phyloP scores from a whole-genome alignment of 192 early-diverging fungal species.

The Chytriomyces confervae region DNA sequence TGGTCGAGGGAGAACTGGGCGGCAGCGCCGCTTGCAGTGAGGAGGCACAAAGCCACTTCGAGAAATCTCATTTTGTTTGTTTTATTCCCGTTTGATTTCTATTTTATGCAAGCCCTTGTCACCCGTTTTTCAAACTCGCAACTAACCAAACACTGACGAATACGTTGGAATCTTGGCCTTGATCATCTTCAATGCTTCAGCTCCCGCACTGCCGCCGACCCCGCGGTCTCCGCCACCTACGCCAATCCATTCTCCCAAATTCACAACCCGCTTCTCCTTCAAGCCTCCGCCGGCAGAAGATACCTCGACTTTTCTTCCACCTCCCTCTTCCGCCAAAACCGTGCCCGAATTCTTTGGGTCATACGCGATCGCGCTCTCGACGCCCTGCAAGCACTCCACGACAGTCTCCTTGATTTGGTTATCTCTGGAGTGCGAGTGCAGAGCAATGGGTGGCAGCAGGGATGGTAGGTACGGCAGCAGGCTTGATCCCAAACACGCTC shows the following conservation, averaged over 20 bases:
- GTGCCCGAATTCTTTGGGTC: background rate
- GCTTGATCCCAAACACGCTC: constrained; percentile 5
- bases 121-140: background rate
- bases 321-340: background rate
- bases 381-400: constrained; percentile 27
- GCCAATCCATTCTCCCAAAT: constrained; percentile 35
- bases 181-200: constrained; percentile 33
- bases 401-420: constrained; percentile 33
- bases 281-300: constrained; percentile 10
- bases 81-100: background rate
- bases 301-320: constrained; percentile 2
- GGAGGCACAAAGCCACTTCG: background rate
- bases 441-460: constrained; percentile 42
- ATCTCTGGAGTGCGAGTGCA: constrained; percentile 31
- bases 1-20: background rate
- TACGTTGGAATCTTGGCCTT: constrained; percentile 44
- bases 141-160: constrained; percentile 33
- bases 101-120: background rate
- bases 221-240: constrained; percentile 32
- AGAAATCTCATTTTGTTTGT: too few species aligned
- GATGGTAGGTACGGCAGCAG: constrained; percentile 28
- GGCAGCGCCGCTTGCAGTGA: background rate
- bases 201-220: constrained; percentile 23
- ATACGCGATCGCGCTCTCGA: constrained; percentile 31
- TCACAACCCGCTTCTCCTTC: constrained; percentile 11